Percentiles rank a stretch among this genome's conserved stretches.
Conservation (phyloP, 164 flowering plant species). For the Buxus sempervirens region DNA sequence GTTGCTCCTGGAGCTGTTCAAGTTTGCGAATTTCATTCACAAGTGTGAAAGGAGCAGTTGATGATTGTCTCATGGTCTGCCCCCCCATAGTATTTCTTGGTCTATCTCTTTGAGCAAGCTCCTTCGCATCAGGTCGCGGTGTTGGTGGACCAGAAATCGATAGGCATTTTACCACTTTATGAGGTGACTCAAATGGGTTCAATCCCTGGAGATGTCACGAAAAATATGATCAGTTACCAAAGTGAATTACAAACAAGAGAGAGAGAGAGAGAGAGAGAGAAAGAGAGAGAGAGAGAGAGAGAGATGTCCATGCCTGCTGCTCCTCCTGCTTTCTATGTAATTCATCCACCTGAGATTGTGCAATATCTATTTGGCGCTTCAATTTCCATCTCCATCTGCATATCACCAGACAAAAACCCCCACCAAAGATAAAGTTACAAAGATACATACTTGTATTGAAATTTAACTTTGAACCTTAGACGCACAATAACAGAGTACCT, state of each 20-base stretch:
- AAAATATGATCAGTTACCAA: neutral
- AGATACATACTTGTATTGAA: no score
- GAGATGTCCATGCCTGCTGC: constrained; percentile 31
- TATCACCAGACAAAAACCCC: no score
- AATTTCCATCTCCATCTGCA: no score
- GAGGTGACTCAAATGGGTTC: constrained; percentile 43
- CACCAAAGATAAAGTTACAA: constrained; percentile 31
- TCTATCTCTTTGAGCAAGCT: no score
- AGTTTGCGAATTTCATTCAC: no score
- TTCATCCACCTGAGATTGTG: constrained; percentile 67
- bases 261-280: no score
- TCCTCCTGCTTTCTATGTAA: no score
- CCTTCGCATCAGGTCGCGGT: no score
- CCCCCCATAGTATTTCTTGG: no score
- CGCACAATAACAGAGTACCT: constrained; percentile 39
- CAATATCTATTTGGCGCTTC: constrained; percentile 77
- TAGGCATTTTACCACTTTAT: constrained; percentile 55
- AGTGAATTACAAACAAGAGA: neutral
- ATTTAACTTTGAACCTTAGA: neutral
- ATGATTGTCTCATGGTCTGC: no score
- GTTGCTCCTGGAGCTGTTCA: no score
- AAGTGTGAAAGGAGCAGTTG: no score
- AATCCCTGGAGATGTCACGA: constrained; percentile 36
- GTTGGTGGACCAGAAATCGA: constrained; percentile 39
- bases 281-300: constrained; percentile 12